phyloP scores from a whole-genome alignment of 306 rosid species.

The Pueraria montana region DNA sequence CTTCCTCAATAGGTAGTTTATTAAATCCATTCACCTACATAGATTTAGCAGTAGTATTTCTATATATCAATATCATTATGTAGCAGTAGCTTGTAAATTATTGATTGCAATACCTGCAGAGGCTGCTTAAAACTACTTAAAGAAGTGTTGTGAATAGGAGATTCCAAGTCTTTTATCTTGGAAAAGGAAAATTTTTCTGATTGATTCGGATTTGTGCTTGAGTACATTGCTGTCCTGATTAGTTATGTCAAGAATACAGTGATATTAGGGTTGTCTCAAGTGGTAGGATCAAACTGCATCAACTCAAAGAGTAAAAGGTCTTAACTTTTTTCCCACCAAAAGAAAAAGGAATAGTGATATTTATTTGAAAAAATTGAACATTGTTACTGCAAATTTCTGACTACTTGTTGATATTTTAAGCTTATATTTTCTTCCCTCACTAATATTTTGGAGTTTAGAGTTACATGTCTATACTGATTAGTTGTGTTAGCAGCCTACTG shows the following conservation, averaged over 20 bases:
- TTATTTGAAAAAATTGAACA: slow-evolving; percentile 37
- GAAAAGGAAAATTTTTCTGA: slow-evolving; percentile 4
- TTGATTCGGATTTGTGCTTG: slow-evolving; percentile 39
- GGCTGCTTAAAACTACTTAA: slow-evolving; percentile 30
- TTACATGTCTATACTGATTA: background rate
- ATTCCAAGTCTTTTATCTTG: slow-evolving; percentile 23
- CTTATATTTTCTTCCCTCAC: slow-evolving; percentile 39
- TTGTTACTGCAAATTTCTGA: slow-evolving; percentile 25
- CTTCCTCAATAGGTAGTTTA: slow-evolving; percentile 85
- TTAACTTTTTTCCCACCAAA: slow-evolving; percentile 8
- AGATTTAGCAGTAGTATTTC: slow-evolving; percentile 23
- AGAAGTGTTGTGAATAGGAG: slow-evolving; percentile 31
- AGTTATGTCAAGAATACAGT: slow-evolving; percentile 28
- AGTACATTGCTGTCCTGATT: slow-evolving; percentile 24
- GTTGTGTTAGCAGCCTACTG: slow-evolving; percentile 29
- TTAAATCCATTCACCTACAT: slow-evolving; percentile 41
- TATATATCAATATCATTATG: slow-evolving; percentile 28
- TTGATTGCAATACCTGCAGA: slow-evolving; percentile 30
- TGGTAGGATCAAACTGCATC: slow-evolving; percentile 30
- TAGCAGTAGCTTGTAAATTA: slow-evolving; percentile 11
- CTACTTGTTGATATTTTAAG: slow-evolving; percentile 22
- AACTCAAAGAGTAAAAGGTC: slow-evolving; percentile 5
- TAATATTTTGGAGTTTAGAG: slow-evolving; percentile 38
- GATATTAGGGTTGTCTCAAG: slow-evolving; percentile 39
- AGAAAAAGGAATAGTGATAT: slow-evolving; percentile 7